phyloP scores from a whole-genome alignment of 2,329 filamentous ascomycete species.

The Epichloe brachyelytri region DNA sequence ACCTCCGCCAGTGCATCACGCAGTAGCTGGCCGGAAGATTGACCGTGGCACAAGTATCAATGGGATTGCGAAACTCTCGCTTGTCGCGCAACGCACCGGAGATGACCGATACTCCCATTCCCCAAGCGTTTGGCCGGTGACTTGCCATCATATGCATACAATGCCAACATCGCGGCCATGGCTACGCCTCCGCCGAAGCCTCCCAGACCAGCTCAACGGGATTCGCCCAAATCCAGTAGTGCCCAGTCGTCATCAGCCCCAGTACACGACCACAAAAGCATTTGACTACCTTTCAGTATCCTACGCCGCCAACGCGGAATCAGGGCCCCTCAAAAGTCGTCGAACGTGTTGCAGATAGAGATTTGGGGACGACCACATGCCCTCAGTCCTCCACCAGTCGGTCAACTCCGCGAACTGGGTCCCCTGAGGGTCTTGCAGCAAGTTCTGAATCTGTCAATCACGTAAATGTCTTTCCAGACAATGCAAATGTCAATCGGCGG shows the following conservation, averaged over 20 bases:
- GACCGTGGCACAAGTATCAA: slow-evolving; percentile 32
- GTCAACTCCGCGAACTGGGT: neutral
- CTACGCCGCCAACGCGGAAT: slow-evolving; percentile 17
- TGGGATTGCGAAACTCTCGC: slow-evolving; percentile 22
- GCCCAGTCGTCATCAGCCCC: slow-evolving; percentile 11
- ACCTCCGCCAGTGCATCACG: slow-evolving; percentile 39
- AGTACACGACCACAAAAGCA: slow-evolving; percentile 13
- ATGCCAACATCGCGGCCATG: neutral
- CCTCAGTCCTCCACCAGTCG: slow-evolving; percentile 8
- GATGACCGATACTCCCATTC: slow-evolving; percentile 37
- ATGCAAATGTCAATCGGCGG: slow-evolving; percentile 70
- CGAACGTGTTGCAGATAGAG: slow-evolving; percentile 22
- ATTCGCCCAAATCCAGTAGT: slow-evolving; percentile 10
- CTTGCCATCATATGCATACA: slow-evolving; percentile 6
- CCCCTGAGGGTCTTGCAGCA: slow-evolving; percentile 11
- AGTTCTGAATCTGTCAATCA: slow-evolving; percentile 33
- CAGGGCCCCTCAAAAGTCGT: slow-evolving; percentile 21
- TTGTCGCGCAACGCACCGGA: slow-evolving; percentile 28
- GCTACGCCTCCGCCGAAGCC: slow-evolving; percentile 28
- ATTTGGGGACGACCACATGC: slow-evolving; percentile 2
- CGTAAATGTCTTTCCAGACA: slow-evolving; percentile 64
- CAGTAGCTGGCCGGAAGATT: slow-evolving; percentile 29
- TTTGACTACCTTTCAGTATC: slow-evolving; percentile 15
- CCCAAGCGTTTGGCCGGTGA: slow-evolving; percentile 25
- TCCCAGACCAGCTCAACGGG: slow-evolving; percentile 24